Evolutionary conservation across 1,139 yeast genomes (phyloP), one percentile per base, ranked within the genome.

Genomic region (Suhomyces bokatorum): DNA sequence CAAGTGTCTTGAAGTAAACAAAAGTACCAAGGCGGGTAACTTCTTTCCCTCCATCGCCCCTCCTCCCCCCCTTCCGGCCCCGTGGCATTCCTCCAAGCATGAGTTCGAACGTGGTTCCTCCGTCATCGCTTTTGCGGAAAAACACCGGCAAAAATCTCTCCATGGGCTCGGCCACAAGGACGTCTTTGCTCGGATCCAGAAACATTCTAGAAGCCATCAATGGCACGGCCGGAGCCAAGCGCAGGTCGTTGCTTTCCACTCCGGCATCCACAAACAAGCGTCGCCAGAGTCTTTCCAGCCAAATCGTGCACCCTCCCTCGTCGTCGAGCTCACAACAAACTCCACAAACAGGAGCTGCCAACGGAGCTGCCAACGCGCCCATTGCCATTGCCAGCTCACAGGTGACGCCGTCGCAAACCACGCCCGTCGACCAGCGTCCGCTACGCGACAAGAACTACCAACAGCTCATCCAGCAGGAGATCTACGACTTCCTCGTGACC

Each of bases 361-460:
- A 33, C 14, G 42, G 42, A 9, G 26, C 3, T 5, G 31, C 42
- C n/a, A 39, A 32, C 15, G 53, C 32, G 29, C 51, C 52, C 17
- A 46, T 30, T 28, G 41, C 52, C 17, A 46, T 30, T 28, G 41
- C 50, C 28, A 28, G 38, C 22, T 33, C 48, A 5, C 37, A 41
- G 5, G 17, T 34, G 14, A 42, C 43, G 7, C 35, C 40, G 12
- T 37, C 42, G 3, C 44, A 40, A 15, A n/a, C 43, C 32, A 43
- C 35, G 41, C 44, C 51, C 39, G 37, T 47, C 20, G 96, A 89
- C 63, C 86, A 87, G 20, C 72, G 97, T 35, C 96, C 96, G 2
- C 63, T 89, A 28, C 72, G 91, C 46, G 96, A 89, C 60, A 78
- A 77, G 50, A 75, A 74, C 50, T 88, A 81, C 60, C 95, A 87